A percentile compares a stretch with the other conserved stretches of the same genome.
Evolutionary conservation across 176 grass and related monocot genomes (phyloP).

Genomic region (Puya raimondii): DNA sequence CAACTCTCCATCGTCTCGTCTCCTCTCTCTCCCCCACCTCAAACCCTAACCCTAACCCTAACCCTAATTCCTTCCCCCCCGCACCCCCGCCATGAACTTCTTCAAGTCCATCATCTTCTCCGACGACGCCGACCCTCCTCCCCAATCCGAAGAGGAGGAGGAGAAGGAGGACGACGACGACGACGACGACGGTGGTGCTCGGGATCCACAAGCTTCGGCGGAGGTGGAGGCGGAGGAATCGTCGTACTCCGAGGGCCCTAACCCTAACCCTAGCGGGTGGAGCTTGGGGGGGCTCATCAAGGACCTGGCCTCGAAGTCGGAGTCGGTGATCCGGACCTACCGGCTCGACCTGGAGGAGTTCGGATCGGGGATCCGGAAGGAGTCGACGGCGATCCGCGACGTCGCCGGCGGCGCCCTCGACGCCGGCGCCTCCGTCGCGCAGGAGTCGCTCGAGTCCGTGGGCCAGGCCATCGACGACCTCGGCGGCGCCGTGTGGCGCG

Average conservation of each 20-base stretch:
- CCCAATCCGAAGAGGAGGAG: too few relatives aligned
- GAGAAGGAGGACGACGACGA: too few relatives aligned
- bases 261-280: constrained; percentile 24
- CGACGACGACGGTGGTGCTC: not conserved
- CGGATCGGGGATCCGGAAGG: constrained; percentile 74
- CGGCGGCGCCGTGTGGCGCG: constrained; percentile 15
- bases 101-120: constrained; percentile 44
- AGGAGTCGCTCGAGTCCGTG: constrained; percentile 24
- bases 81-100: constrained; percentile 62
- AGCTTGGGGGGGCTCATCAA: constrained; percentile 63
- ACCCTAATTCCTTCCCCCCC: constrained; percentile 20
- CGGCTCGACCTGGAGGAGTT: constrained; percentile 91
- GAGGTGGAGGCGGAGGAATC: not conserved
- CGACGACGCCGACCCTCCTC: too few relatives aligned
- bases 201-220: constrained; percentile 2
- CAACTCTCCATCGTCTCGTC: not conserved
- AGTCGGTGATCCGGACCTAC: constrained; percentile 82
- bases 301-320: constrained; percentile 71
- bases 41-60: not conserved
- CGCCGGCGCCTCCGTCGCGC: constrained; percentile 9
- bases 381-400: constrained; percentile 74
- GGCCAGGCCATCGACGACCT: constrained; percentile 51
- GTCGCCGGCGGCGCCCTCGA: constrained; percentile 39
- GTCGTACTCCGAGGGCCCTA: not conserved
- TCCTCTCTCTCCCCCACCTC: too few relatives aligned